A percentile compares a stretch with the other conserved stretches of the same genome.
These are phyloP conservation scores for Colletotrichum lindemuthianum DNA, from an alignment of 2,329 filamentous ascomycete genomes.

Conservation along the genomic window DNA sequence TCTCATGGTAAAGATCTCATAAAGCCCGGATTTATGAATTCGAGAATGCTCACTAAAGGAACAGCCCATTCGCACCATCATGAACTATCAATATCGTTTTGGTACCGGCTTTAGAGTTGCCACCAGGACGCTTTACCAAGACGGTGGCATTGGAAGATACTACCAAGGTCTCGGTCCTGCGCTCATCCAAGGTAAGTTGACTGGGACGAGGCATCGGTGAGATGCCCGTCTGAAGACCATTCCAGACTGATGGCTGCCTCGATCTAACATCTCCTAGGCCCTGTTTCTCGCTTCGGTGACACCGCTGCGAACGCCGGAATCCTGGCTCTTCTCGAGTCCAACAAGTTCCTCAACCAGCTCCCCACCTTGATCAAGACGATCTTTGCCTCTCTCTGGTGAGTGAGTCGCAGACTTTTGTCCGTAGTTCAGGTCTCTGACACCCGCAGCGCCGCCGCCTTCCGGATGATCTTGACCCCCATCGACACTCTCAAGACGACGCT, in stretches of 20 bases:
- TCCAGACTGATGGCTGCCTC: no score
- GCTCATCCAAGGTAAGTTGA: constrained; percentile 52
- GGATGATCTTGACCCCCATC: constrained; percentile 59
- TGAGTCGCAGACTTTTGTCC: rapidly evolving
- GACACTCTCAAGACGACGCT: constrained; percentile 62
- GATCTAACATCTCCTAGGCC: constrained; percentile 43
- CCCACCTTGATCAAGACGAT: constrained; percentile 56
- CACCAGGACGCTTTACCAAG: constrained; percentile 51
- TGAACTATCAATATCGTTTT: constrained; percentile 62
- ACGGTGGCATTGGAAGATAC: constrained; percentile 54
- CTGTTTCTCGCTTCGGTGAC: constrained; percentile 57
- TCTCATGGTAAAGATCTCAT: constrained; percentile 50
- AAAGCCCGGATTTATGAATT: background rate
- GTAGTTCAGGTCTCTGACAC: background rate
- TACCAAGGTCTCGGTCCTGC: constrained; percentile 58
- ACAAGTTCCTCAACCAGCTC: constrained; percentile 54
- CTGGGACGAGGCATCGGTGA: no score
- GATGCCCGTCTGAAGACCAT: no score
- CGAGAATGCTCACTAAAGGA: background rate
- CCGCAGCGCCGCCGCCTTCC: constrained; percentile 54
- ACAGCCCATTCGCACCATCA: constrained; percentile 59
- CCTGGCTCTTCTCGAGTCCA: constrained; percentile 57
- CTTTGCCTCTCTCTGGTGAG: constrained; percentile 57
- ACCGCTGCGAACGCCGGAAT: constrained; percentile 61
- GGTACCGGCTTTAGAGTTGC: constrained; percentile 53